These are phyloP conservation scores for Coemansia sp. DNA, from an alignment of 192 early-diverging fungal genomes.

Conservation along the genomic window DNA sequence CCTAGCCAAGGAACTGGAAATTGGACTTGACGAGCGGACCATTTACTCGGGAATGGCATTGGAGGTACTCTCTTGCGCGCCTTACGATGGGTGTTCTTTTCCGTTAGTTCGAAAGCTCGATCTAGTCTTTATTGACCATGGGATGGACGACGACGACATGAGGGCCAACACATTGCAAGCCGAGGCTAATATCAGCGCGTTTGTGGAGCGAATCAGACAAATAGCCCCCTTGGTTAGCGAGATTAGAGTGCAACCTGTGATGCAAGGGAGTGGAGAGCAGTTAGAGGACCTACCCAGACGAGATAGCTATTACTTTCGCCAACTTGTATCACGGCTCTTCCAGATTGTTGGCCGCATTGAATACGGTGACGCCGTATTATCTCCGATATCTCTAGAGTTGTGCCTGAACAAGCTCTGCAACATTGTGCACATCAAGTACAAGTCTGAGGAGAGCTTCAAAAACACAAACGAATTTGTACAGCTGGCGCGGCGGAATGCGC, in stretches of 20 bases:
- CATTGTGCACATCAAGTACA: background rate
- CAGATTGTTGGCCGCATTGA: background rate
- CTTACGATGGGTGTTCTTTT: background rate
- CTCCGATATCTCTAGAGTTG: background rate
- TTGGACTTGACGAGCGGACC: background rate
- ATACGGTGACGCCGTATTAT: background rate
- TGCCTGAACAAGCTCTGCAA: background rate
- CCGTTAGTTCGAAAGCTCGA: background rate
- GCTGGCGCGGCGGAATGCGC: background rate
- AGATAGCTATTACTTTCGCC: background rate
- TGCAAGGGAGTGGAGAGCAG: background rate
- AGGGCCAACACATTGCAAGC: background rate
- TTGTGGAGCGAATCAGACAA: constrained; percentile 1
- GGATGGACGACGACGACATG: background rate
- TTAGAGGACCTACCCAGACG: background rate
- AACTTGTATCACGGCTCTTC: background rate
- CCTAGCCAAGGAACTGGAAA: background rate
- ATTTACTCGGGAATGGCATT: background rate
- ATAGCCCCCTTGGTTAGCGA: background rate
- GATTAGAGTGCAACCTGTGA: background rate
- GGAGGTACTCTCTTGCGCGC: background rate
- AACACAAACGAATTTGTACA: background rate
- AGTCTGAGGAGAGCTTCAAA: background rate
- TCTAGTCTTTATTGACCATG: background rate
- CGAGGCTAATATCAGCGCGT: background rate